Percentiles rank a stretch among this genome's conserved stretches.
These are phyloP conservation scores for Diplodia intermedia DNA, from an alignment of 2,329 filamentous ascomycete species.

Conservation along the genomic window DNA sequence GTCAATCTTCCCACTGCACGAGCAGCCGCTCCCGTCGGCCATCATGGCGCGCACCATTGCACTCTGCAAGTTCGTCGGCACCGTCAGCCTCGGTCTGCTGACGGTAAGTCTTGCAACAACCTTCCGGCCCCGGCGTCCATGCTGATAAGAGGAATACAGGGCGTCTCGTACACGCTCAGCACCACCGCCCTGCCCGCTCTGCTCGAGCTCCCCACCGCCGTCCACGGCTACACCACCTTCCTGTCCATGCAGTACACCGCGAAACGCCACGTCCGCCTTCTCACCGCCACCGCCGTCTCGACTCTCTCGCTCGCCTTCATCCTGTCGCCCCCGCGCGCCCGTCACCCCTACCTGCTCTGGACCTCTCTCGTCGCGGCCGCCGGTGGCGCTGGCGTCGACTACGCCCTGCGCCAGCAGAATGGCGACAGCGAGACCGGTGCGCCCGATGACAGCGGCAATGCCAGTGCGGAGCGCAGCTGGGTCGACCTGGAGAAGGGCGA, in stretches of 20 bases:
- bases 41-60: slow-evolving; percentile 75
- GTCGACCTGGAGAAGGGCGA: slow-evolving; percentile 42
- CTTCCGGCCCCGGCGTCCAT: slow-evolving; percentile 10
- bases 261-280: slow-evolving; percentile 68
- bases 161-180: slow-evolving; percentile 84
- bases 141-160: slow-evolving; percentile 59
- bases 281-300: slow-evolving; percentile 72
- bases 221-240: slow-evolving; percentile 73
- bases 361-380: slow-evolving; percentile 71
- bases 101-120: slow-evolving; percentile 67
- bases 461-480: slow-evolving; percentile 37
- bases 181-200: slow-evolving; percentile 80
- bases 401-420: slow-evolving; percentile 39
- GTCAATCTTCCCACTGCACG: slow-evolving; percentile 5
- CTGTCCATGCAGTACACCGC: slow-evolving; percentile 64
- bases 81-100: slow-evolving; percentile 83
- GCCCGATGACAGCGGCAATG: slow-evolving; percentile 11
- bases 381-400: slow-evolving; percentile 49
- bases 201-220: slow-evolving; percentile 78
- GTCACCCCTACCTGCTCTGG: slow-evolving; percentile 92
- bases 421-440: slow-evolving; percentile 24
- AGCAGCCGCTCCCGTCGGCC: slow-evolving; percentile 32
- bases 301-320: slow-evolving; percentile 79
- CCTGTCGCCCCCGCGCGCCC: slow-evolving; percentile 74
- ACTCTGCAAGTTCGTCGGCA: slow-evolving; percentile 90